phyloP scores from a whole-genome alignment of 1,284 basidiomycete species.

The Acaromyces ingoldii region DNA sequence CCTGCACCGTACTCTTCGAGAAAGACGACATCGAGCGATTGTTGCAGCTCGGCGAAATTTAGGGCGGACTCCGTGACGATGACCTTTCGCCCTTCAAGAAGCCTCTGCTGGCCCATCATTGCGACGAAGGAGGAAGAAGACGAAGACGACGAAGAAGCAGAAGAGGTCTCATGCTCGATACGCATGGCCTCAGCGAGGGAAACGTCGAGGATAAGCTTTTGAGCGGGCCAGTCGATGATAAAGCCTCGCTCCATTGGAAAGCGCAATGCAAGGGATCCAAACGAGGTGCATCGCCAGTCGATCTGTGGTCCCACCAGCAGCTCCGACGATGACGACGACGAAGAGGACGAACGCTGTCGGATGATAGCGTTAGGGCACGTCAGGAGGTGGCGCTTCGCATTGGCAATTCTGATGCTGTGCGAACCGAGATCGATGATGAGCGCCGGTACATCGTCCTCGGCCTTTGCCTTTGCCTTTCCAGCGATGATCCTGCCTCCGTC shows the following conservation, averaged over 20 bases:
- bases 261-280: constrained; percentile 35
- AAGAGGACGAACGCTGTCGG: too few relatives aligned
- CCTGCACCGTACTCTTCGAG: constrained; percentile 94
- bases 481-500: too few relatives aligned
- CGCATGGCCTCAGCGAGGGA: constrained; percentile 19
- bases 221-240: constrained; percentile 44
- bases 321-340: too few relatives aligned
- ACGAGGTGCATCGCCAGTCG: constrained; percentile 26
- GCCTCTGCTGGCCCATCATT: constrained; percentile 10
- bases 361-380: too few relatives aligned
- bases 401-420: too few relatives aligned
- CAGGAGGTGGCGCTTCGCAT: too few relatives aligned
- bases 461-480: too few relatives aligned
- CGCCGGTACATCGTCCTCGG: too few relatives aligned
- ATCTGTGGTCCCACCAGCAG: constrained; percentile 32
- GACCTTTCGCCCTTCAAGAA: constrained; percentile 20
- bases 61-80: constrained; percentile 88
- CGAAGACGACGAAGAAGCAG: not conserved
- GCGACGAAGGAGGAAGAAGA: constrained; percentile 6
- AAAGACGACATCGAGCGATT: constrained; percentile 84
- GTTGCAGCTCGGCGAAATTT: constrained; percentile 83
- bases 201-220: constrained; percentile 43
- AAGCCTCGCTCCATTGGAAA: constrained; percentile 40
- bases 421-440: too few relatives aligned
- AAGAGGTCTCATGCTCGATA: not conserved